Base-by-base conservation (phyloP, 1,139 yeast genomes). In the Pichia sp. region DNA sequence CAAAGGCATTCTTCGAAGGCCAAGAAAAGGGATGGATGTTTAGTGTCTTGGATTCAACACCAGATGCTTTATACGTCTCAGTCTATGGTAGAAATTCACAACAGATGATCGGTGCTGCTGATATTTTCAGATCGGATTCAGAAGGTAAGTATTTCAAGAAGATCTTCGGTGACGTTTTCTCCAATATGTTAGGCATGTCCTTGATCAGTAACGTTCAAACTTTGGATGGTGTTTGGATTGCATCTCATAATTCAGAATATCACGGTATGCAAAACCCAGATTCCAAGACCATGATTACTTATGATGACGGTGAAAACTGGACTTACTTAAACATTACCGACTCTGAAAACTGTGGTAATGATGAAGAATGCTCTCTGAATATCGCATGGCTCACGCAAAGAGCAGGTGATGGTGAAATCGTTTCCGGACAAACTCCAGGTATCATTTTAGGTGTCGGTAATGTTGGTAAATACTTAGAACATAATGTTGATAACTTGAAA, bases 191-290 rank as follows among this genome's bases (percentile, higher is more conserved):
- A n/a, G 78, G 77, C 3, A 55, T 67, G 48, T 65, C 67, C 3
- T 70, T 74, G 19, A 60, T 82, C 20, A 73, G 72, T 37, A 79
- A 79, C 53, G 72, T 83, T 10, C 75, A 80, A 53, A 74, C 74
- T n/a, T 71, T 85, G 36, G 90, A 85, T 52, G 94, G 94, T 14
- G 79, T 80, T 18, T 78, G 89, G 83, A 61, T 85, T 40, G 79
- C 82, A 15, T 48, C 58, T 7, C 53, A 50, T 15, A 49, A 46
- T 24, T 49, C 43, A 12, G 56, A 44, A 7, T 38, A 44, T 15
- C 22, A 34, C 5, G 27, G 31, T 18, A 64, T 67, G 4, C 47
- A 33, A 19, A 9, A 19, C 9, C 46, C 51, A 9, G 15, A 57
- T 15, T 45, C 65, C 1, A 65, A 67, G 46, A 62, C 81, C 3